Base-by-base conservation (phyloP, 768 basidiomycete genomes). In the Mycena alexandri region DNA sequence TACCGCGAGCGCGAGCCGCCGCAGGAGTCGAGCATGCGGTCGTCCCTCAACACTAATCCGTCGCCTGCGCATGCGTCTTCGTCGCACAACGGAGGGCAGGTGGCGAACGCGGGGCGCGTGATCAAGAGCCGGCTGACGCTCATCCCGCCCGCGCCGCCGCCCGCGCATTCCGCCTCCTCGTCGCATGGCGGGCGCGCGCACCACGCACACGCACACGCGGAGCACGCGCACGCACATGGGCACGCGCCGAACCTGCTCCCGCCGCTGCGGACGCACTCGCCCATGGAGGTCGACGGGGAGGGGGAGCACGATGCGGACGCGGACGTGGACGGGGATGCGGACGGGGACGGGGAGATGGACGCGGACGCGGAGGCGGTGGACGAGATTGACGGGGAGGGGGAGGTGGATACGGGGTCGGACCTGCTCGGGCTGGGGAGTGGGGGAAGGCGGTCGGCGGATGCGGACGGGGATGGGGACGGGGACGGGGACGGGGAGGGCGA, bases 301-400 rank as follows among this genome's bases (percentile, higher is more conserved):
- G 82, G 79, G 41, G 73, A 73, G 3, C 79, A 75, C 44, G 73
- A 65, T 16, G 54, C 21, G 17, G 56, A 57, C 71, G 63, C 46
- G 11, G 38, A 38, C 14, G 82, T 79, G 34, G 73, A 73, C 5
- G 80, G 74, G 46, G 73, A 65, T 13, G 56, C 43, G 11, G 78
- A 57, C 56, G 44, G 29, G 29, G 29, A 29, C 29, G 29, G 29
- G 29, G 29, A 43, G 19, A 10, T 74, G 10, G 51, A 83, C 6
- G 29, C 29, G 29, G 29, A 29, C 58, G 29, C 29, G 29, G 29
- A 29, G 3, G 29, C 29, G 29, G 29, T 29, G 29, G 29, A 29
- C 29, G 29, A 29, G 29, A 29, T 29, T 29, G 29, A 29, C 29
- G 61, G 54, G 46, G 61, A 62, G 19, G 61, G 21, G 22, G 59